Percentiles rank a stretch among this genome's conserved stretches.
Evolutionary conservation across 164 flowering plant genomes (phyloP).

Genomic region (Dillenia turbinata): DNA sequence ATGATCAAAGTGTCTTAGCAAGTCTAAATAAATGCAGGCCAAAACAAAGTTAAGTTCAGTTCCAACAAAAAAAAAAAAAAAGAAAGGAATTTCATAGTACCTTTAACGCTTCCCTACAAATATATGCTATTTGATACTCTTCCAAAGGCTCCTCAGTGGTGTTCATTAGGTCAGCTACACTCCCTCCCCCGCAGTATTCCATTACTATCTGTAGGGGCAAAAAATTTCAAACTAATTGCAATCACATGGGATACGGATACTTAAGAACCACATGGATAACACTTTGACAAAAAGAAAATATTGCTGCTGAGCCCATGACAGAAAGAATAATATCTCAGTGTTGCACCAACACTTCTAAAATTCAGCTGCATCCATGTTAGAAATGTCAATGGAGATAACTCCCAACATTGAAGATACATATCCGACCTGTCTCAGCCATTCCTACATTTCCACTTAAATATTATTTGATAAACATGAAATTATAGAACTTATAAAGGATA

Average conservation of each 20-base stretch:
- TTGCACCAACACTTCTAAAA: no score
- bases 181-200: conserved; percentile 99
- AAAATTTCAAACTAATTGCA: conserved; percentile 13
- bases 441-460: no score
- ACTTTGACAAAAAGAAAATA: not conserved
- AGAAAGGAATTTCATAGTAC: conserved; percentile 24
- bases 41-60: not conserved
- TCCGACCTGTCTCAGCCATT: no score
- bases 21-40: not conserved
- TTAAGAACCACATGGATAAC: not conserved
- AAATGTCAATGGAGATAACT: no score
- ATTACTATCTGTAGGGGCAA: conserved; percentile 63
- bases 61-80: not conserved
- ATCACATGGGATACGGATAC: conserved; percentile 14
- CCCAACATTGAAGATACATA: no score
- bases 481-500: no score
- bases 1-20: no score
- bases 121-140: conserved; percentile 91
- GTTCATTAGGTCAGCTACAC: conserved; percentile 97
- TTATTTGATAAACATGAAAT: no score
- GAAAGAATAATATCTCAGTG: no score
- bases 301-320: not conserved
- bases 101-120: conserved; percentile 97
- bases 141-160: conserved; percentile 86
- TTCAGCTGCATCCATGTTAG: no score